A percentile compares a stretch with the other conserved stretches of the same genome.
phyloP scores from a whole-genome alignment of 116 monocot species.

The Papilionanthe hybrid region DNA sequence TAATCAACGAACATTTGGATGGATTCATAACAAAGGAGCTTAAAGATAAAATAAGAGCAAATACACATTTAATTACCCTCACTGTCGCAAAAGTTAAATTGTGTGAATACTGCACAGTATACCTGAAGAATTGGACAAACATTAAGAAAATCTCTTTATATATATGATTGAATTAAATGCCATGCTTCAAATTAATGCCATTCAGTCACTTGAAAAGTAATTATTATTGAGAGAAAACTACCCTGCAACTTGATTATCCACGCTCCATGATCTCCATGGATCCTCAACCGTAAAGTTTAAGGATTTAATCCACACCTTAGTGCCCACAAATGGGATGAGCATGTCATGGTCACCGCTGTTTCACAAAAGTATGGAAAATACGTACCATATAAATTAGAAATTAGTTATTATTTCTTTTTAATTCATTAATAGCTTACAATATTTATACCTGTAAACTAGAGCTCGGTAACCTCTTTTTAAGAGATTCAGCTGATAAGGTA shows the following conservation, averaged over 20 bases:
- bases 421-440: too few relatives aligned
- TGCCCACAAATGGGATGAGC: slow-evolving; percentile 18
- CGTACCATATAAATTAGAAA: not conserved
- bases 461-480: not conserved
- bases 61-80: not conserved
- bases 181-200: not conserved
- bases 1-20: not conserved
- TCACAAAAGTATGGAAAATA: not conserved
- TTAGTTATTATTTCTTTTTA: too few relatives aligned
- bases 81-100: not conserved
- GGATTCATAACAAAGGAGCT: too few relatives aligned
- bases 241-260: slow-evolving; percentile 35
- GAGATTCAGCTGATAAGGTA: not conserved
- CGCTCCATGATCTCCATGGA: slow-evolving; percentile 41
- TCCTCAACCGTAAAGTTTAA: slow-evolving; percentile 31
- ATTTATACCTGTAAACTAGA: not conserved
- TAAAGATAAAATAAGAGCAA: not conserved
- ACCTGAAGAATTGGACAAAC: not conserved
- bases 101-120: not conserved
- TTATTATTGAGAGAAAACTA: too few relatives aligned
- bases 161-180: not conserved
- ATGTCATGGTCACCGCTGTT: slow-evolving; percentile 39
- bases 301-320: slow-evolving; percentile 35
- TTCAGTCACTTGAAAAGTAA: not conserved
- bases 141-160: not conserved